These are phyloP conservation scores for Backusella macrospora DNA, from an alignment of 192 early-diverging fungal species.

Conservation along the genomic window DNA sequence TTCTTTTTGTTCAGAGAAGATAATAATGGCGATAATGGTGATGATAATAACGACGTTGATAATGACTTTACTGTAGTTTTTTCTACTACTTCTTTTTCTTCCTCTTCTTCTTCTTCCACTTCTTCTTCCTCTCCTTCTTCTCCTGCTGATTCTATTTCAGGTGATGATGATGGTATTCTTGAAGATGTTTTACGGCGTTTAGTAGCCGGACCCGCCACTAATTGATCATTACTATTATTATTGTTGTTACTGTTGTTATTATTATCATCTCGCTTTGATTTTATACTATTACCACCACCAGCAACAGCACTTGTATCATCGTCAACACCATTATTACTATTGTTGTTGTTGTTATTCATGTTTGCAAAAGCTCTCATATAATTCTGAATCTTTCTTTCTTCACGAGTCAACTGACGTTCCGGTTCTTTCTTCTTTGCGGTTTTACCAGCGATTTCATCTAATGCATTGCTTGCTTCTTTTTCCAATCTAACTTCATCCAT, in stretches of 20 bases:
- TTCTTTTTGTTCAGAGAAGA: not conserved
- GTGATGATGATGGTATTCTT: not conserved
- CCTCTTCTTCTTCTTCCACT: not conserved
- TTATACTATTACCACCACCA: not conserved
- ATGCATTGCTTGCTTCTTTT: conserved; percentile 18
- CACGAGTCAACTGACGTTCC: conserved; percentile 50
- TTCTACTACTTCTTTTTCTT: not conserved
- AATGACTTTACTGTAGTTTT: not conserved
- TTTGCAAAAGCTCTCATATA: conserved; percentile 60
- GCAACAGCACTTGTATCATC: not conserved
- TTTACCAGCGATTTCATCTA: conserved; percentile 19
- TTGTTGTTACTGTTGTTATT: not conserved
- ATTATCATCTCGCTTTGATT: not conserved
- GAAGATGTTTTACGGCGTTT: not conserved
- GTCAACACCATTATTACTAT: conserved; percentile 30
- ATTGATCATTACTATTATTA: not conserved
- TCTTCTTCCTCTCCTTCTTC: not conserved
- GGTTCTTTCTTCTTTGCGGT: conserved; percentile 11
- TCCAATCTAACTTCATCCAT: conserved; percentile 28
- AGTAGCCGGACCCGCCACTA: not conserved
- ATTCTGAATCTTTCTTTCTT: conserved; percentile 71
- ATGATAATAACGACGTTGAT: not conserved
- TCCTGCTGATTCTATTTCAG: not conserved
- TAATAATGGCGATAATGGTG: not conserved
- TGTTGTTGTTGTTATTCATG: conserved; percentile 51